phyloP scores from a whole-genome alignment of 495 filamentous ascomycete genomes.

The Neurospora intermedia region DNA sequence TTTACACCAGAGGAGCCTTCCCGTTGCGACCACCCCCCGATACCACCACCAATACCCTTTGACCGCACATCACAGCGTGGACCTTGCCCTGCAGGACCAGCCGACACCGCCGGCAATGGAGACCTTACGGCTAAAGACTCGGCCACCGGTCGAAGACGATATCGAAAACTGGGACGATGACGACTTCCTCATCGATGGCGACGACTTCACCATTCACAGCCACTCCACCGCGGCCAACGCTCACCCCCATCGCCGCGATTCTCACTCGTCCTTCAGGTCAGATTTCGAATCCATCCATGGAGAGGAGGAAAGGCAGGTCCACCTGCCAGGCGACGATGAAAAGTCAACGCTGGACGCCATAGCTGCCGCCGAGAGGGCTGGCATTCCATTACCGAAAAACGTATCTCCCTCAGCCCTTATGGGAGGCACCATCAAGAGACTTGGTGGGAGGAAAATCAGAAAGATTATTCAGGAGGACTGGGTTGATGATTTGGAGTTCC shows the following conservation, averaged over 20 bases:
- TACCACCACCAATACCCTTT: neutral
- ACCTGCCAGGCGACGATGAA: slow-evolving; percentile 69
- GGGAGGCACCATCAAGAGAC: slow-evolving; percentile 86
- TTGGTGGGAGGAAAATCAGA: slow-evolving; percentile 71
- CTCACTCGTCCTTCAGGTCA: slow-evolving; percentile 69
- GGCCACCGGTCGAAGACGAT: slow-evolving; percentile 43
- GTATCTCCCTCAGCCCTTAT: slow-evolving; percentile 89
- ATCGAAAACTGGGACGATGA: slow-evolving; percentile 90
- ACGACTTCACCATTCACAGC: slow-evolving; percentile 57
- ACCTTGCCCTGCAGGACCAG: neutral
- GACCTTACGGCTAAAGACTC: slow-evolving; percentile 43
- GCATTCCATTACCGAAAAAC: slow-evolving; percentile 82
- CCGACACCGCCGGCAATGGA: slow-evolving; percentile 37
- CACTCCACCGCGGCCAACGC: slow-evolving; percentile 47
- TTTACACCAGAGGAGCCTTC: neutral
- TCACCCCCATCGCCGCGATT: slow-evolving; percentile 53
- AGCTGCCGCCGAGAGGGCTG: slow-evolving; percentile 71
- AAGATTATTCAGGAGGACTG: slow-evolving; percentile 79
- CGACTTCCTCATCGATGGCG: slow-evolving; percentile 64
- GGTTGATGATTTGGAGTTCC: slow-evolving; percentile 82
- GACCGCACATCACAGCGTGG: neutral
- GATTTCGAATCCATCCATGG: slow-evolving; percentile 64
- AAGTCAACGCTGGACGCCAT: slow-evolving; percentile 72
- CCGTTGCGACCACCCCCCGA: slow-evolving; percentile 3
- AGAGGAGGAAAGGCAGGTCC: slow-evolving; percentile 79